Evolutionary conservation across 2,329 filamentous ascomycete genomes (phyloP), one percentile per base, ranked within the genome.

Genomic region (Sphaerulina vaccinii): DNA sequence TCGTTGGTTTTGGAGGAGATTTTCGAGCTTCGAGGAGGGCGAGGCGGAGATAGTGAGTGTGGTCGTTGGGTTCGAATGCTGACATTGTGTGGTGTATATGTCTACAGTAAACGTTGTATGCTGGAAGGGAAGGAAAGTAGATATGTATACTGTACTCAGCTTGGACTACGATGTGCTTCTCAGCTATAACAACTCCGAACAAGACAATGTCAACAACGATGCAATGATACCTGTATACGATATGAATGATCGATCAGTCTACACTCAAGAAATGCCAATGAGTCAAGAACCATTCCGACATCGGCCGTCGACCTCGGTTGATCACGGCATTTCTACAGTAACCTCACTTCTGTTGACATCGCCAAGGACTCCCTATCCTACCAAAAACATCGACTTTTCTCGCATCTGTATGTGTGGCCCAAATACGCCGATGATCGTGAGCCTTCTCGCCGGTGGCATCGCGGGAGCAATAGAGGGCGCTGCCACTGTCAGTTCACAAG

Each of bases 1-100:
- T 97, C 45, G 89, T 90, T 2, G 91, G 87, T 64, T 87, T 90
- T 22, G 90, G 89, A 2, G 89, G 88, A 9, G 91, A 95, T 58
- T 86, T 80, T 29, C 80, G 78, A 10, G 93, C 91, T 57, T 90
- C 78, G n/a, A 79, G 73, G 51, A 97, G 81, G 32, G 90, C 90
- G 50, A 86, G 75, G 49, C 76, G 79, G 76, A 97, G 87, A 66
- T 83, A 83, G 37, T 63, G 54, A 21, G 45, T 51, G 42, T 58
- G 55, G 37, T 59, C 43, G 50, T 50, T 45, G 15, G 48, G 35
- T 21, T 35, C 44, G 39, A 44, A 44, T 10, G 33, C 27, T 10
- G 56, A 49, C 50, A 54, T 58, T 9, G 19, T 47, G 41, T 23
- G 3, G 16, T 8, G n/a, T n/a, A n/a, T n/a, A n/a, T n/a, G n/a